These are phyloP conservation scores for Daucus carota DNA, from an alignment of 129 eudicot genomes.

Conservation along the genomic window DH1_v3.0 NC_030383.2:61087501-61088000, in stretches of 20 bases:
- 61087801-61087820: background rate
- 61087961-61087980: background rate
- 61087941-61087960: background rate
- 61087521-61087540: constrained; percentile 80
- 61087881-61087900: background rate
- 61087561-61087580: constrained; percentile 86
- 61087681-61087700: background rate
- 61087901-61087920: too few relatives aligned
- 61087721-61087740: background rate
- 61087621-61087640: constrained; percentile 23
- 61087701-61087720: background rate
- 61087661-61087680: constrained; percentile 65
- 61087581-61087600: constrained; percentile 92
- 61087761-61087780: background rate
- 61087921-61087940: background rate
- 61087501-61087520: background rate
- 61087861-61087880: background rate
- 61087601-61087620: constrained; percentile 59
- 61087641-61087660: constrained; percentile 47
- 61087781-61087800: background rate
- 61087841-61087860: background rate
- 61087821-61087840: background rate
- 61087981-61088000: background rate
- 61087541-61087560: constrained; percentile 84
- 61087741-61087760: background rate